A percentile compares a stretch with the other conserved stretches of the same genome.
These are phyloP conservation scores for Colletotrichum graminicola DNA, from an alignment of 2,329 filamentous ascomycete species.

Conservation along the genomic window DNA sequence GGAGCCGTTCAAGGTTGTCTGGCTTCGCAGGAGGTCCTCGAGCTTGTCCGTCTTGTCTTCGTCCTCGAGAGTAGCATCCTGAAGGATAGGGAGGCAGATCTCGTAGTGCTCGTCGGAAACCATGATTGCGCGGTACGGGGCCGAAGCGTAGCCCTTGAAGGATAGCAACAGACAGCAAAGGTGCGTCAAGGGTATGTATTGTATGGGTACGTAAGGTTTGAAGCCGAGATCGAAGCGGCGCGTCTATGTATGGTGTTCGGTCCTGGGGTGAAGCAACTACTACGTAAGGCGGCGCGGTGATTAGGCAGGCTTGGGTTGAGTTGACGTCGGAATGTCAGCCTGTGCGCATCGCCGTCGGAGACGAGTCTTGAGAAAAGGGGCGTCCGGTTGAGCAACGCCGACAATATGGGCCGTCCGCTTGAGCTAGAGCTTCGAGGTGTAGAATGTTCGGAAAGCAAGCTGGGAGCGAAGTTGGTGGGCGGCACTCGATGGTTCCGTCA, in stretches of 20 bases:
- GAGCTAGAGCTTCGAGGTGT: slow-evolving; percentile 18
- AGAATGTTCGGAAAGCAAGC: slow-evolving; percentile 14
- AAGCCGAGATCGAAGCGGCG: slow-evolving; percentile 35
- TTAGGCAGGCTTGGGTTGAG: slow-evolving; percentile 18
- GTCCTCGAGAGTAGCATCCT: slow-evolving; percentile 85
- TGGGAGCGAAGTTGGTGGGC: slow-evolving; percentile 38
- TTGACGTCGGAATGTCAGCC: slow-evolving; percentile 35
- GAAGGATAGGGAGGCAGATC: slow-evolving; percentile 87
- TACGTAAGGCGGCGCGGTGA: slow-evolving; percentile 33
- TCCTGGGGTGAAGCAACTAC: slow-evolving; percentile 38
- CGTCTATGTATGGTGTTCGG: slow-evolving; percentile 37
- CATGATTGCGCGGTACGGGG: slow-evolving; percentile 68
- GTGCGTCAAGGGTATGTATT: slow-evolving; percentile 34
- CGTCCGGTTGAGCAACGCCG: slow-evolving; percentile 22
- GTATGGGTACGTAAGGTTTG: slow-evolving; percentile 34
- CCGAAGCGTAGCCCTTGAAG: slow-evolving; percentile 26
- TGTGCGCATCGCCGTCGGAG: slow-evolving; percentile 16
- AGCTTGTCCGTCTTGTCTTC: slow-evolving; percentile 93
- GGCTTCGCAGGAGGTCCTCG: slow-evolving; percentile 84
- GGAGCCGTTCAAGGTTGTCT: slow-evolving; percentile 80
- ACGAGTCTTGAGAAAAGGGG: background rate
- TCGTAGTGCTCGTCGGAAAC: slow-evolving; percentile 94
- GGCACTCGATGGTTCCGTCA: slow-evolving; percentile 42
- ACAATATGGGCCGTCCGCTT: slow-evolving; percentile 1
- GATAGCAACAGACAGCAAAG: slow-evolving; percentile 24